These are phyloP conservation scores for Nicotiana undulata DNA, from an alignment of 257 asterid genomes.

Conservation along the genomic window DNA sequence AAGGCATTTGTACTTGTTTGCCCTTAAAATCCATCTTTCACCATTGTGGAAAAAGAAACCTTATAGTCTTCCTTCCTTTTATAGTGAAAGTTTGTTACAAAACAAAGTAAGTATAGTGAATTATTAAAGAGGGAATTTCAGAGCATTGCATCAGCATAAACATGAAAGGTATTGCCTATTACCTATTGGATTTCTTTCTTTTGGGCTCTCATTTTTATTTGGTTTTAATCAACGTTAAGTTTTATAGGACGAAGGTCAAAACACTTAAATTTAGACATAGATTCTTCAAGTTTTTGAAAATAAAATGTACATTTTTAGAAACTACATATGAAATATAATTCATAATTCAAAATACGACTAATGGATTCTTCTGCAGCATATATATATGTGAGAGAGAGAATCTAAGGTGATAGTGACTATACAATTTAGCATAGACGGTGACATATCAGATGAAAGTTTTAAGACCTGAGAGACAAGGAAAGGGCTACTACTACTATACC, in stretches of 20 bases:
- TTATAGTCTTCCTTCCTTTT: slow-evolving; percentile 20
- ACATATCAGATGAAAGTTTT: slow-evolving; percentile 16
- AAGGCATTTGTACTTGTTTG: slow-evolving; percentile 24
- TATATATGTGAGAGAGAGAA: not conserved
- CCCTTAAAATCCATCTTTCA: slow-evolving; percentile 13
- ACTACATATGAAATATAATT: no score
- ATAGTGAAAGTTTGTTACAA: slow-evolving; percentile 10
- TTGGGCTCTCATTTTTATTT: not conserved
- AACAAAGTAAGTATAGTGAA: not conserved
- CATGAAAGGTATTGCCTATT: not conserved
- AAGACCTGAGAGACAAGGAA: slow-evolving; percentile 3
- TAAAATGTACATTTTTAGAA: not conserved
- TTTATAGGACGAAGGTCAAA: no score
- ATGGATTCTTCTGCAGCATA: not conserved
- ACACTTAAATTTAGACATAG: no score
- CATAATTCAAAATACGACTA: not conserved
- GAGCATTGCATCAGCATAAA: slow-evolving; percentile 8
- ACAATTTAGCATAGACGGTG: slow-evolving; percentile 24
- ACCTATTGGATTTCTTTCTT: not conserved
- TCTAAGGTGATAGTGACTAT: slow-evolving; percentile 31
- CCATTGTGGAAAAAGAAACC: slow-evolving; percentile 10
- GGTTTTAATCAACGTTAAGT: no score
- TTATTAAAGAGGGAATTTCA: slow-evolving; percentile 10
- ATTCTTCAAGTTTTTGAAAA: no score
- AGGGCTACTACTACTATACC: not conserved